Evolutionary conservation across 768 basidiomycete genomes (phyloP).

Genomic region (Ramaria sp.): DNA sequence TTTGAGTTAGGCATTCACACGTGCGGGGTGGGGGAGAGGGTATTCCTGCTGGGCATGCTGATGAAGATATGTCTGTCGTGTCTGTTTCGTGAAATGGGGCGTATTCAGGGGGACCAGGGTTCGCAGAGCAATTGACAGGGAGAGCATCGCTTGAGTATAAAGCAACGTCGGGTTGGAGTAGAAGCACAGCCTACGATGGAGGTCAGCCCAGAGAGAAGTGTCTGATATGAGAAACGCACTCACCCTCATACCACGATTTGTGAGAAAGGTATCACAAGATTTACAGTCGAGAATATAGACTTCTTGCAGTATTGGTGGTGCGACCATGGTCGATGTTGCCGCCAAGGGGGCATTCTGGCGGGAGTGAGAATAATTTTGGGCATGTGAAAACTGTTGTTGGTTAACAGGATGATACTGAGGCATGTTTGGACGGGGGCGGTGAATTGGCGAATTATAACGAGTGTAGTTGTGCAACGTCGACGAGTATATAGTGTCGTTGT

Average conservation of each 20-base stretch:
- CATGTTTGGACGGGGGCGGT: conserved; percentile 3
- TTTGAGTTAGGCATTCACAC: conserved; percentile 80
- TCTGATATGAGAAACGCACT: conserved; percentile 14
- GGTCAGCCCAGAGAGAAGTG: background rate
- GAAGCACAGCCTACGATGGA: conserved; percentile 57
- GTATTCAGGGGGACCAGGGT: conserved; percentile 19
- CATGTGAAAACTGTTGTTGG: background rate
- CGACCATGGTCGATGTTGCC: background rate
- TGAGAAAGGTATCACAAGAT: conserved; percentile 60
- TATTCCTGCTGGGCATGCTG: conserved; percentile 25
- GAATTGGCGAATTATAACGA: conserved; percentile 6
- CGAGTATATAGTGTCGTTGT: conserved; percentile 2
- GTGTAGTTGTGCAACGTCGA: conserved; percentile 2
- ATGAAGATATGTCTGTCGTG: conserved; percentile 10
- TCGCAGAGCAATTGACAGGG: conserved; percentile 63
- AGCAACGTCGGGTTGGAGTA: conserved; percentile 69
- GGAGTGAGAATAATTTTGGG: background rate
- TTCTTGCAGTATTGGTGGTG: conserved; percentile 18
- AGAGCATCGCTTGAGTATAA: conserved; percentile 77
- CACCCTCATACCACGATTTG: conserved; percentile 82
- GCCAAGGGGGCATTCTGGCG: background rate
- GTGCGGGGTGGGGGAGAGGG: conserved; percentile 35
- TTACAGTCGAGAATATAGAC: conserved; percentile 78
- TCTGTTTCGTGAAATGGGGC: conserved; percentile 27
- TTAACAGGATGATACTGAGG: conserved; percentile 1